These are phyloP conservation scores for Eutrema salsugineum DNA, from an alignment of 441 rosid species.

Conservation along the genomic window DNA sequence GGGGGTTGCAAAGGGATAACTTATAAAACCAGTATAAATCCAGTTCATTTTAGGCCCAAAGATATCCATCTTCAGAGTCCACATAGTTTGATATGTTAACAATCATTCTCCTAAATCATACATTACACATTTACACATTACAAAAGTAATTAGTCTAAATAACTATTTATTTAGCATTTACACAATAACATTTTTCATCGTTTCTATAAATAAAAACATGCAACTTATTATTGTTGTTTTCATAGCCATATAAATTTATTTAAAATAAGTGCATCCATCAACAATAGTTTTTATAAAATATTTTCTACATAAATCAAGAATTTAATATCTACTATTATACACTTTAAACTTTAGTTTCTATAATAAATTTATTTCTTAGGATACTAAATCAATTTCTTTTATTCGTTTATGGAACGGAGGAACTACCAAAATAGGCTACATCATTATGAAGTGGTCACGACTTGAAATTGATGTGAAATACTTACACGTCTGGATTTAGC, in stretches of 20 bases:
- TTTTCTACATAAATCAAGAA: neutral
- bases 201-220: neutral
- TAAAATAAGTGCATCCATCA: neutral
- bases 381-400: neutral
- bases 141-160: neutral
- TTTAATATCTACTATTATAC: neutral
- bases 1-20: neutral
- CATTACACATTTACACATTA: neutral
- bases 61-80: neutral
- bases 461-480: neutral
- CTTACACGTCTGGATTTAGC: neutral
- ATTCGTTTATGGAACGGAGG: neutral
- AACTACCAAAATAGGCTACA: neutral
- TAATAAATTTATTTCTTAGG: neutral
- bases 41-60: neutral
- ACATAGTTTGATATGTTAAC: neutral
- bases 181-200: neutral
- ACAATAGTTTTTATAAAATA: neutral
- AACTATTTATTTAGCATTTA: neutral
- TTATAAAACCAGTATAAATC: neutral
- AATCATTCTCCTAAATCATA: neutral
- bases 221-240: neutral
- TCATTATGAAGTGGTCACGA: neutral
- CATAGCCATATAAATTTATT: neutral
- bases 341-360: no score